Percentiles rank a stretch among this genome's conserved stretches.
Evolutionary conservation across 2,329 filamentous ascomycete species (phyloP).

Genomic region (Penicillium frequentans): DNA sequence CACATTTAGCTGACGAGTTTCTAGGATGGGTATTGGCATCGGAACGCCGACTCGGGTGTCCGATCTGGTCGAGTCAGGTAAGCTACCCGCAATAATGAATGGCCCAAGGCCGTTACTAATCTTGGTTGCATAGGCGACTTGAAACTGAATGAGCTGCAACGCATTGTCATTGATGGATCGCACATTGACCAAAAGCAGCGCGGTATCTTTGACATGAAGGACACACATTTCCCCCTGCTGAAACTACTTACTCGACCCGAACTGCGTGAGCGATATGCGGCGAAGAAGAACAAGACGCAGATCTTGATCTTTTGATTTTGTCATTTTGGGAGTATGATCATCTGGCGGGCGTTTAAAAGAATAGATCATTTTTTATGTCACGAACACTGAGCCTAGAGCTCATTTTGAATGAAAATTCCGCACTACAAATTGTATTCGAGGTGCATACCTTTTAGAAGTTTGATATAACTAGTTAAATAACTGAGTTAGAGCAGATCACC

Average conservation of each 20-base stretch:
- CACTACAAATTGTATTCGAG: background rate
- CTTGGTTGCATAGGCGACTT: conserved; percentile 58
- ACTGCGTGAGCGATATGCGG: conserved; percentile 68
- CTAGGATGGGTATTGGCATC: conserved; percentile 78
- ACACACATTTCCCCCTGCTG: conserved; percentile 79
- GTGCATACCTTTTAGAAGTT: background rate
- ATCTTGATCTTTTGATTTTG: conserved; percentile 49
- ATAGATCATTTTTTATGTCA: background rate
- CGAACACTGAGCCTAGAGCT: background rate
- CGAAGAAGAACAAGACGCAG: conserved; percentile 54
- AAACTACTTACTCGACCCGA: conserved; percentile 70
- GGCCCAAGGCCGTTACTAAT: background rate
- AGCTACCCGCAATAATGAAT: conserved; percentile 23
- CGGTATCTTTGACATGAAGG: conserved; percentile 92
- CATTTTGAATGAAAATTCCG: background rate
- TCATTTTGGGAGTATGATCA: background rate
- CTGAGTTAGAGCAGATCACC: background rate
- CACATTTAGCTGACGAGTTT: conserved; percentile 15
- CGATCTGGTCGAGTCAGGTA: conserved; percentile 80
- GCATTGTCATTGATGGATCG: conserved; percentile 85
- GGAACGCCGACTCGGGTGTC: conserved; percentile 82
- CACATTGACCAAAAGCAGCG: conserved; percentile 94
- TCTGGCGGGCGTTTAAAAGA: background rate
- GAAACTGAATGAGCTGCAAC: conserved; percentile 68
- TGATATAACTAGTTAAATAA: background rate